These are phyloP conservation scores for Lathyrus tuberosus DNA, from an alignment of 306 rosid genomes.

Conservation along the genomic window DNA sequence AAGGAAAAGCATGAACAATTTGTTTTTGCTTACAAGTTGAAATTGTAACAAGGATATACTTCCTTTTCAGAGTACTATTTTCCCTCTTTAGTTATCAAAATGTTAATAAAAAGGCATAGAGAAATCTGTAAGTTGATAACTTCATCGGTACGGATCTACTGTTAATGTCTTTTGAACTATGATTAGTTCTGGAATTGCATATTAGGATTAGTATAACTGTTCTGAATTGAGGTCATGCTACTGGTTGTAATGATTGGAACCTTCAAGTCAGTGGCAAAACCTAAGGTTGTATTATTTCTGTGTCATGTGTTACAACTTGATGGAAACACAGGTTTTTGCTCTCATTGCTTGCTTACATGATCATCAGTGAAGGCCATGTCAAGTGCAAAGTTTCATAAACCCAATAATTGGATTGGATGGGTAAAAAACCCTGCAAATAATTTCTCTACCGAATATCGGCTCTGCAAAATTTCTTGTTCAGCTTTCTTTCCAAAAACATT, in stretches of 20 bases:
- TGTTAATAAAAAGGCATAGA: constrained; percentile 3
- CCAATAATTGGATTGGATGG: background rate
- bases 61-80: constrained; percentile 5
- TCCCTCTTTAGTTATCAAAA: constrained; percentile 4
- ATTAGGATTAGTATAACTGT: background rate
- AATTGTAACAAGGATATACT: constrained; percentile 31
- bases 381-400: constrained; percentile 16
- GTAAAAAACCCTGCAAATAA: background rate
- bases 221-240: constrained; percentile 34
- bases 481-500: background rate
- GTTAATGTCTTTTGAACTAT: constrained; percentile 39
- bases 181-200: constrained; percentile 40
- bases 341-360: no score
- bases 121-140: constrained; percentile 23
- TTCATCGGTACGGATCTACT: constrained; percentile 14
- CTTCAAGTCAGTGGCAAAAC: constrained; percentile 32
- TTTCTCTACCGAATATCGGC: background rate
- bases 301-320: constrained; percentile 20
- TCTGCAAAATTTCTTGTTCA: background rate
- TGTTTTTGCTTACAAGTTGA: constrained; percentile 39
- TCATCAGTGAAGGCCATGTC: no score
- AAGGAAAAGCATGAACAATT: constrained; percentile 38
- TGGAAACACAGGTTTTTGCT: constrained; percentile 11
- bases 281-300: background rate
- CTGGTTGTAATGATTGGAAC: constrained; percentile 32